Evolutionary conservation across 2,329 filamentous ascomycete species (phyloP), one percentile per base, ranked within the genome.

Genomic region (Aspergillus oerlinghausenensis): DNA sequence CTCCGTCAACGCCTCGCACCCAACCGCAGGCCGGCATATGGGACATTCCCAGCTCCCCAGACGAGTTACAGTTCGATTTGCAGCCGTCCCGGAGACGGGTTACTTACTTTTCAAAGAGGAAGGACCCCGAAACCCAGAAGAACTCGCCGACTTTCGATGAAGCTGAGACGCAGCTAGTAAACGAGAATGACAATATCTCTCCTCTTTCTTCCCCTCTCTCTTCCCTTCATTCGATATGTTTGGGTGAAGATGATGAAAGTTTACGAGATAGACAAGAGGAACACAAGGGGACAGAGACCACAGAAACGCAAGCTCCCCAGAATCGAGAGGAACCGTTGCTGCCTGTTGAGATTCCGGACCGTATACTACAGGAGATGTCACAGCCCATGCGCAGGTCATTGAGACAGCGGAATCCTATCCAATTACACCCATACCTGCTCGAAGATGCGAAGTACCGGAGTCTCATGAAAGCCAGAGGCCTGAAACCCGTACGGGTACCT

Each of bases 381-480:
- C 66, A 63, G 32, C 67, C 67, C 17, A 50, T 55, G n/a, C 66
- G 69, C 56, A 69, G 74, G 55, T 66, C 65, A 3, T 64, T 80
- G 23, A 70, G 79, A 52, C 70, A 77, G 55, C 73, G 78, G 42
- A 79, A 78, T 60, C 73, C 76, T 7, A 79, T 79, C 50, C 79
- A 81, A 54, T 58, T 79, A 28, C 76, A 80, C 59, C 79, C 79
- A 1, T 81, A 80, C 55, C 64, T 74, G 0, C 61, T 79, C 17
- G 79, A 81, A 59, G 68, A 74, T 57, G 76, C 76, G 7, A 73
- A 72, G 54, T 80, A 80, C 59, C 68, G 71, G 48, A 69, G 62
- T 35, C 70, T 70, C 45, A 69, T 79, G 64, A 74, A 70, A 52
- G 70, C 68, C 40, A 63, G 76, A 51, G 78, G 79, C 1, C 49